Evolutionary conservation across 1,139 yeast genomes (phyloP).

Genomic region (Debaryomycetaceae sp.): DNA sequence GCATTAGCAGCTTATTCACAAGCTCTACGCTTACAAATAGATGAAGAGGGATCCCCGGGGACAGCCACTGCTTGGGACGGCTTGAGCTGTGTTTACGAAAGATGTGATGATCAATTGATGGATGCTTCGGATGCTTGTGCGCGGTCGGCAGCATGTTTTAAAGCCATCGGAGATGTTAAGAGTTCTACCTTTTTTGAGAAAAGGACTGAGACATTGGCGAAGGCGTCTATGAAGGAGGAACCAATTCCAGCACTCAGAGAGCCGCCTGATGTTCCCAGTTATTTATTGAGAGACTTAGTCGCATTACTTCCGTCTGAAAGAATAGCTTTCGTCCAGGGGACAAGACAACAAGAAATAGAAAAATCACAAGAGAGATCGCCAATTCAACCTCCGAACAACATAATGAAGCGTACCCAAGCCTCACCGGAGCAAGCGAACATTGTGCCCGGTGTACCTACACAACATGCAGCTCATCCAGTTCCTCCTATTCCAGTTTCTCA

Average conservation of each 20-base stretch:
- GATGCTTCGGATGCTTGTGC: constrained; percentile 61
- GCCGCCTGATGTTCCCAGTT: constrained; percentile 49
- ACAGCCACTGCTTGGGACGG: constrained; percentile 68
- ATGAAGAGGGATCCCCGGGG: constrained; percentile 46
- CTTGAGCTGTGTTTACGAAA: constrained; percentile 57
- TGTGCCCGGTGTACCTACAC: neutral
- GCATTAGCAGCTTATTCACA: constrained; percentile 67
- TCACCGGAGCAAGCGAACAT: constrained; percentile 7
- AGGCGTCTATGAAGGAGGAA: constrained; percentile 41
- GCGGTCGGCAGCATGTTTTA: constrained; percentile 50
- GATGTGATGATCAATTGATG: constrained; percentile 56
- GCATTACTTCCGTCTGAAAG: constrained; percentile 42
- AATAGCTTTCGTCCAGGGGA: constrained; percentile 33
- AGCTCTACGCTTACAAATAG: constrained; percentile 49
- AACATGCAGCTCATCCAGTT: neutral
- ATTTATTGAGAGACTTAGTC: constrained; percentile 45
- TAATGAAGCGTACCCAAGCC: constrained; percentile 3
- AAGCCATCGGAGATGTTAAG: constrained; percentile 44
- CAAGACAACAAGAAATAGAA: neutral
- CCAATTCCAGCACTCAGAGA: constrained; percentile 44
- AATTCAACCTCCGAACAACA: neutral
- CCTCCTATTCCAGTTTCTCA: constrained; percentile 1
- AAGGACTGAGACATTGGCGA: constrained; percentile 37
- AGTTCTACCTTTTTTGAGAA: constrained; percentile 40
- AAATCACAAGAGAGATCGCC: neutral